Base-by-base conservation (phyloP, 2,329 filamentous ascomycete species). In the Sporothrix mexicana region DNA sequence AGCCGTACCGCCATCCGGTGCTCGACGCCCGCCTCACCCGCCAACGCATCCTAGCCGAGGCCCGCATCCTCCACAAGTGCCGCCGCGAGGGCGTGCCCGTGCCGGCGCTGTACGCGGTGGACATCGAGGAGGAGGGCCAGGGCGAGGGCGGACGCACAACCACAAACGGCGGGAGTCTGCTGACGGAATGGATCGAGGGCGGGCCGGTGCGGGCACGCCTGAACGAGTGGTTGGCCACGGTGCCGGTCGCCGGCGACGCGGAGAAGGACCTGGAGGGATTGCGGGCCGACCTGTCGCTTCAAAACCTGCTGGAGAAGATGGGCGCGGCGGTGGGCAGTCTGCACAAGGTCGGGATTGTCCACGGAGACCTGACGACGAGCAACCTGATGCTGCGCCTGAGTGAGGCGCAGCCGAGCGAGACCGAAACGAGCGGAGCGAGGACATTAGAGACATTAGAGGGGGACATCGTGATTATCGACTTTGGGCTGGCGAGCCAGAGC, bases 301-400 rank as follows among this genome's bases (percentile, higher is more conserved):
- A 86, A 62, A 84, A 80, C 13, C 82, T 97, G 74, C 90, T 97
- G 88, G 83, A 85, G 64, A 85, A 88, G 75, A 90, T 97, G 74
- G 95, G 93, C 0, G 79, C 80, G 5, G 90, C 91, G 1, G 88
- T 97, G 17, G 94, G 92, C 8, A 86, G 81, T 71, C 84, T 99
- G 85, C 96, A 99, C 84, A 88, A 87, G 71, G 87, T 90, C n/a
- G 95, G 95, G 17, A 88, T 98, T 72, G 90, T 97, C 73, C 96
- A 99, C 83, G 96, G 96, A 55, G 96, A 99, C 83, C 83, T 99
- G 83, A 99, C 96, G 74, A 99, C 95, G 75, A 98, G 95, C 83
- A 99, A 99, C 82, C 87, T 99, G 84, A 98, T 99, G 91, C 80
- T 98, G 76, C 81, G 88, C 74, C 23, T 69, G 30, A 59, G 74